These are phyloP conservation scores for Daucus carota DNA, from an alignment of 129 eudicot genomes.

Conservation along the genomic window DNA sequence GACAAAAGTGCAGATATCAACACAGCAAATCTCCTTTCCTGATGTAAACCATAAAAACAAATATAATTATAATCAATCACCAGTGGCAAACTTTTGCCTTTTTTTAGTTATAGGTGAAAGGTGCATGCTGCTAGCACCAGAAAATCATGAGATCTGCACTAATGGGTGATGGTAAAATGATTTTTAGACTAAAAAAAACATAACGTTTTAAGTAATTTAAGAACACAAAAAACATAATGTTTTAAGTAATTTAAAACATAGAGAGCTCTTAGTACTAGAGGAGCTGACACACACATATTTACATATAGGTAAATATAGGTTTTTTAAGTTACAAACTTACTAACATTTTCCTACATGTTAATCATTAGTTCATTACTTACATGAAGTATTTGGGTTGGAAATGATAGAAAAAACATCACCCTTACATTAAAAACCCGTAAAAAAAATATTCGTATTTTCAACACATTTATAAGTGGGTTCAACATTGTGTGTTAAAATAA, in stretches of 20 bases:
- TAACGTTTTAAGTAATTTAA: not conserved
- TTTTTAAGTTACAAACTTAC: no score
- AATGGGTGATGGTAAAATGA: not conserved
- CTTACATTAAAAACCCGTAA: no score
- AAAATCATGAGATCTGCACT: not conserved
- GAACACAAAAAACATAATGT: no score
- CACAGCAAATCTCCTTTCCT: conserved; percentile 90
- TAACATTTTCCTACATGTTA: no score
- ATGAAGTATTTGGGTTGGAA: no score
- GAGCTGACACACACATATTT: not conserved
- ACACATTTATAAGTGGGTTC: no score
- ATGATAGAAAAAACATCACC: no score
- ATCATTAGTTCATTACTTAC: no score
- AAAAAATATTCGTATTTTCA: no score
- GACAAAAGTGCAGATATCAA: conserved; percentile 75
- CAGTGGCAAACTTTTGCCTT: not conserved
- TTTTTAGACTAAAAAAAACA: not conserved
- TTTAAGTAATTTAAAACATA: no score
- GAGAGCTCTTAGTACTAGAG: not conserved
- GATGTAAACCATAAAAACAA: conserved; percentile 6
- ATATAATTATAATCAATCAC: not conserved
- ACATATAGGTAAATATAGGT: no score
- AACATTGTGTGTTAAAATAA: no score
- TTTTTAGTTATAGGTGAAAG: not conserved
- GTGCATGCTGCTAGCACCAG: not conserved